Evolutionary conservation across 2,329 filamentous ascomycete genomes (phyloP), one percentile per base, ranked within the genome.

Genomic region (Dryadomyces quercus-mongolicae): DNA sequence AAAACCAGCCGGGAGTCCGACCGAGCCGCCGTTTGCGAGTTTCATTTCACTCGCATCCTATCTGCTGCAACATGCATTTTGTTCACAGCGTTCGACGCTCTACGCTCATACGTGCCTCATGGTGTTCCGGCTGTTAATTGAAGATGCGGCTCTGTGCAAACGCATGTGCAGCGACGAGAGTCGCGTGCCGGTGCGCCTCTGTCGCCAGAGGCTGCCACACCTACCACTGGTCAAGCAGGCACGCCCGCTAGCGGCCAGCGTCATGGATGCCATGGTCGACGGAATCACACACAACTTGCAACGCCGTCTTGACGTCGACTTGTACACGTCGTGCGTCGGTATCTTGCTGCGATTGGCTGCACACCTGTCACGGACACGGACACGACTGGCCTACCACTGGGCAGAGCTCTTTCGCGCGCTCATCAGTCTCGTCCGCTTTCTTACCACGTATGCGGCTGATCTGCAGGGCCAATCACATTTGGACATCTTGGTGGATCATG

Each of bases 221-320:
- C 75, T 97, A 8, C 93, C 92, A 0, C 66, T 87, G 0, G 80
- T 88, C 25, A 79, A 78, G 49, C 80, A 80, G 1, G 84, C 94
- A 18, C 80, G 92, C 43, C 76, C 89, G 16, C 74, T 93, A 13
- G 84, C 85, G 7, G 81, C 87, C 3, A 80, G 83, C 38, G 79
- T 97, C 16, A 74, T 98, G 51, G 93, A 98, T 65, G 81, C 88
- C 21, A 84, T 94, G 75, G 78, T 95, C 38, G 92, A 97, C 66
- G 88, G 86, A 5, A 85, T 97, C 61, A 95, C 91, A 62, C 93
- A 98, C 70, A 98, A 98, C 65, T 76, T 98, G 31, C 83, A 89
- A 34, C 83, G 88, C 49, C 81, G 87, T 42, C 77, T 98, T 3
- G 92, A 97, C 65, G 82, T 91, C 15, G 81, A 86, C 40, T 78